Conservation (phyloP, 352 stramenopile species). For the Globisporangium parvum region DNA sequence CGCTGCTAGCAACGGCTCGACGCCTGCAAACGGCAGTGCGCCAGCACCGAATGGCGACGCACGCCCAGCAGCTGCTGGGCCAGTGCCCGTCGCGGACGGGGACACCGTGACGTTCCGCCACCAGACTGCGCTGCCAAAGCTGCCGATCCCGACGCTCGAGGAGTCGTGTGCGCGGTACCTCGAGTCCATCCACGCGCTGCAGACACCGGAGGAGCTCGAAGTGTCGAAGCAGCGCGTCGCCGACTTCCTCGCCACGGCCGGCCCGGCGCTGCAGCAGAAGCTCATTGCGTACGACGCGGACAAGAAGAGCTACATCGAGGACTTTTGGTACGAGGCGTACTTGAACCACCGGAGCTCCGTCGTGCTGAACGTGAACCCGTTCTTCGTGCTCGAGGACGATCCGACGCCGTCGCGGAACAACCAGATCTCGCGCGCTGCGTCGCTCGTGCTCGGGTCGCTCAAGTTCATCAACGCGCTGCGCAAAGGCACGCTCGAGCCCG, state of each 20-base stretch:
- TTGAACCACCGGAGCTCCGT: slow-evolving; percentile 89
- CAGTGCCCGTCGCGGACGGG: not conserved
- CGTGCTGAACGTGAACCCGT: slow-evolving; percentile 96
- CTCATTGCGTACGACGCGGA: slow-evolving; percentile 67
- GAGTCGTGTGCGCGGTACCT: slow-evolving; percentile 76
- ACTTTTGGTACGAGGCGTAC: slow-evolving; percentile 97
- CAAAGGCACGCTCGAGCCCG: slow-evolving; percentile 87
- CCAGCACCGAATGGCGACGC: not conserved
- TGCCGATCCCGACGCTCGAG: slow-evolving; percentile 80
- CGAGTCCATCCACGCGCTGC: slow-evolving; percentile 64
- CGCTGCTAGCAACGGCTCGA: not conserved
- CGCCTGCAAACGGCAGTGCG: not conserved
- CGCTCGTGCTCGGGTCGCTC: slow-evolving; percentile 87
- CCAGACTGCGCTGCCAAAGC: slow-evolving; percentile 68
- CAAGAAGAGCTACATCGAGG: slow-evolving; percentile 82
- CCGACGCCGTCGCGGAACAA: slow-evolving; percentile 84
- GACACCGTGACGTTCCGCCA: slow-evolving; percentile 67
- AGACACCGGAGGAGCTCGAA: slow-evolving; percentile 61
- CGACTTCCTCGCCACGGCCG: slow-evolving; percentile 62
- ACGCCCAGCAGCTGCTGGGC: not conserved
- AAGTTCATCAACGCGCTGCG: slow-evolving; percentile 90
- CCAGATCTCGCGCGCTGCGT: slow-evolving; percentile 87
- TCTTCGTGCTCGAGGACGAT: slow-evolving; percentile 93
- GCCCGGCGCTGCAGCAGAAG: slow-evolving; percentile 63
- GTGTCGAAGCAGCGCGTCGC: slow-evolving; percentile 41